These are phyloP conservation scores for Colletotrichum tropicicola DNA, from an alignment of 2,329 filamentous ascomycete genomes.

Conservation along the genomic window DNA sequence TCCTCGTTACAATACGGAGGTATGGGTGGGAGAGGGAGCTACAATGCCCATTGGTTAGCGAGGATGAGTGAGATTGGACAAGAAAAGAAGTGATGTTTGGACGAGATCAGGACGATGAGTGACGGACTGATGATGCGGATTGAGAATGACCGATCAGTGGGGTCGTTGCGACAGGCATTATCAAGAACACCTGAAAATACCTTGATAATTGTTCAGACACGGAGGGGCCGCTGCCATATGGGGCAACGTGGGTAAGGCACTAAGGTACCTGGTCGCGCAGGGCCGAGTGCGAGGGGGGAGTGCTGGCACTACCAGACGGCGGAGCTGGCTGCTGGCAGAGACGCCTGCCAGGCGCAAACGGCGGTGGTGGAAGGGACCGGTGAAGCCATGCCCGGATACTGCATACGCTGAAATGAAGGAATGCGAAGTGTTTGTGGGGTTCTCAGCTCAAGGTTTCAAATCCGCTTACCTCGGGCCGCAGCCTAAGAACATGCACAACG, in stretches of 20 bases:
- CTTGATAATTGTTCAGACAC: conserved; percentile 14
- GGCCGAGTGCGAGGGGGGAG: not conserved
- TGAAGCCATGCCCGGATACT: not conserved
- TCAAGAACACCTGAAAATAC: not conserved
- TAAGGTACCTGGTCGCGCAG: not conserved
- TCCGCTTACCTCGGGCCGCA: not conserved
- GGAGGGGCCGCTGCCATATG: conserved; percentile 15
- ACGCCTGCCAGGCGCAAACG: conserved; percentile 7
- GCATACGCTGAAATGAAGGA: no score
- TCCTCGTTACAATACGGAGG: not conserved
- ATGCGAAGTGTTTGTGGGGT: not conserved
- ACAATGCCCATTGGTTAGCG: conserved; percentile 7
- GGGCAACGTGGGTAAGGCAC: conserved; percentile 16
- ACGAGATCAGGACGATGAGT: not conserved
- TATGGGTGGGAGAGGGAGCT: not conserved
- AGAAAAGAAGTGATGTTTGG: not conserved
- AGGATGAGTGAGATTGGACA: not conserved
- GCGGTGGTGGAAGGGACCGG: not conserved
- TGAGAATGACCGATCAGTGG: not conserved
- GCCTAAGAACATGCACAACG: not conserved
- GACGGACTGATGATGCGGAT: conserved; percentile 16
- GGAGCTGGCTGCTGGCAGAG: not conserved
- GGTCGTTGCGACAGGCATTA: conserved; percentile 4
- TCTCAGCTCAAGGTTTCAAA: not conserved
- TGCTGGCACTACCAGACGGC: not conserved